Evolutionary conservation across 2,329 filamentous ascomycete species (phyloP).

Genomic region (Aspergillus amoenus): DNA sequence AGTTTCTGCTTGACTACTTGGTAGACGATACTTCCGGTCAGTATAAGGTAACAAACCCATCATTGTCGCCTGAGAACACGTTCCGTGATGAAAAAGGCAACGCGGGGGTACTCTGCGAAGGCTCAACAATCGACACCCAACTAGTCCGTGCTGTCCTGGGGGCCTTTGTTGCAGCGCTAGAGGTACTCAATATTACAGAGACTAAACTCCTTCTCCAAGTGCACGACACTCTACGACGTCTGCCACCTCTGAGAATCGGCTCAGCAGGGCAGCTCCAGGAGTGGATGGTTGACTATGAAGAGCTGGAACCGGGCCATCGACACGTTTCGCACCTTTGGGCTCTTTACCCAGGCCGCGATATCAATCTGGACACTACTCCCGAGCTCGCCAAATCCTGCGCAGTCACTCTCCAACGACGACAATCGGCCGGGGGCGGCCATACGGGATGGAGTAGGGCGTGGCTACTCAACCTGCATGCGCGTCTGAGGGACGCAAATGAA

Average conservation of each 20-base stretch:
- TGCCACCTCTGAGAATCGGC: conserved; percentile 25
- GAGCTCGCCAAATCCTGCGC: conserved; percentile 32
- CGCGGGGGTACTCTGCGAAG: conserved; percentile 34
- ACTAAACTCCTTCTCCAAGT: conserved; percentile 20
- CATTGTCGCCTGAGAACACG: conserved; percentile 31
- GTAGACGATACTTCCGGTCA: conserved; percentile 21
- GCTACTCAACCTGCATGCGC: conserved; percentile 51
- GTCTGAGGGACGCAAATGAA: conserved; percentile 42
- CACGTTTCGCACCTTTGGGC: conserved; percentile 53
- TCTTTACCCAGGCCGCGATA: conserved; percentile 44
- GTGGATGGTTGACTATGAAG: conserved; percentile 36
- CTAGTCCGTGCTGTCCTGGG: conserved; percentile 43
- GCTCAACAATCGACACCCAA: conserved; percentile 50
- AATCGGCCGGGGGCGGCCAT: conserved; percentile 45
- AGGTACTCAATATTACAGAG: conserved; percentile 8
- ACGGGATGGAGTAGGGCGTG: conserved; percentile 56
- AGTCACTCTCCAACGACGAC: conserved; percentile 26
- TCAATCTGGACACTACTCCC: conserved; percentile 36
- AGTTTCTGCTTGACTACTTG: conserved; percentile 32
- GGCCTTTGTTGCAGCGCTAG: conserved; percentile 24
- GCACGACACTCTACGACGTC: conserved; percentile 13
- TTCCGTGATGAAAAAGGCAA: conserved; percentile 25
- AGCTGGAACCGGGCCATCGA: conserved; percentile 49
- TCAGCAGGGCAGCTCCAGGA: conserved; percentile 29
- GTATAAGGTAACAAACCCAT: conserved; percentile 29